Evolutionary conservation across 2,329 filamentous ascomycete genomes (phyloP).

Genomic region (Fusarium tricinctum): DNA sequence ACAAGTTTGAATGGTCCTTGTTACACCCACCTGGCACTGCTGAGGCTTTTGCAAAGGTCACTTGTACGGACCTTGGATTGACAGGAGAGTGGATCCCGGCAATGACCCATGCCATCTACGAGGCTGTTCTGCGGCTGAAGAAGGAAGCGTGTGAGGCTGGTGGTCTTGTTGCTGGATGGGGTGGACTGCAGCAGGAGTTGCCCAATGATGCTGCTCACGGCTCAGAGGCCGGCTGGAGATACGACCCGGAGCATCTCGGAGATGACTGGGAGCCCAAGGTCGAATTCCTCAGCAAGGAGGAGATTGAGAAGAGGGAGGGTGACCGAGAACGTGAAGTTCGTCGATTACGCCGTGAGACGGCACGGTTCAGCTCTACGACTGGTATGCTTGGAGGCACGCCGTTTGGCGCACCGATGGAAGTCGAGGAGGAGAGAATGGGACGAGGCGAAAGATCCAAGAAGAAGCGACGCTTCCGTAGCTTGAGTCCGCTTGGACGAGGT

Average conservation of each 20-base stretch:
- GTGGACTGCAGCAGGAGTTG: slow-evolving; percentile 73
- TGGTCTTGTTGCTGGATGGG: slow-evolving; percentile 82
- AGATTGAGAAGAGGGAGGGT: slow-evolving; percentile 96
- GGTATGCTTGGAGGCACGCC: slow-evolving; percentile 85
- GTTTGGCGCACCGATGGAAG: slow-evolving; percentile 66
- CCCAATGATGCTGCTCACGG: slow-evolving; percentile 90
- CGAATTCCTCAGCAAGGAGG: slow-evolving; percentile 88
- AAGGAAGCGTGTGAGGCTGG: slow-evolving; percentile 97
- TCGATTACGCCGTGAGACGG: slow-evolving; percentile 88
- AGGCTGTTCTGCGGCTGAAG: slow-evolving; percentile 90
- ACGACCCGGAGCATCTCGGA: slow-evolving; percentile 90
- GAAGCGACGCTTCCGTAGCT: slow-evolving; percentile 90
- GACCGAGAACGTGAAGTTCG: slow-evolving; percentile 93
- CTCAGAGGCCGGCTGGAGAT: slow-evolving; percentile 91
- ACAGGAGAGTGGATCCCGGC: slow-evolving; percentile 93
- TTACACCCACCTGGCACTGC: slow-evolving; percentile 92
- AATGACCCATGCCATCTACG: slow-evolving; percentile 96
- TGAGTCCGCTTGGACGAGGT: slow-evolving; percentile 80
- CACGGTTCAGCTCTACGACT: slow-evolving; percentile 87
- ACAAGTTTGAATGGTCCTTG: slow-evolving; percentile 98
- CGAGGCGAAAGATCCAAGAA: slow-evolving; percentile 94
- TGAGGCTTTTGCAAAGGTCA: slow-evolving; percentile 91
- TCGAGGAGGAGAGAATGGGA: slow-evolving; percentile 87
- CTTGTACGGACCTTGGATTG: slow-evolving; percentile 91
- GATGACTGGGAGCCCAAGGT: slow-evolving; percentile 89